Percentiles rank a stretch among this genome's conserved stretches.
Conservation (phyloP, 371 early-diverging fungal genomes). For the Dinochytrium kinnereticum region DNA sequence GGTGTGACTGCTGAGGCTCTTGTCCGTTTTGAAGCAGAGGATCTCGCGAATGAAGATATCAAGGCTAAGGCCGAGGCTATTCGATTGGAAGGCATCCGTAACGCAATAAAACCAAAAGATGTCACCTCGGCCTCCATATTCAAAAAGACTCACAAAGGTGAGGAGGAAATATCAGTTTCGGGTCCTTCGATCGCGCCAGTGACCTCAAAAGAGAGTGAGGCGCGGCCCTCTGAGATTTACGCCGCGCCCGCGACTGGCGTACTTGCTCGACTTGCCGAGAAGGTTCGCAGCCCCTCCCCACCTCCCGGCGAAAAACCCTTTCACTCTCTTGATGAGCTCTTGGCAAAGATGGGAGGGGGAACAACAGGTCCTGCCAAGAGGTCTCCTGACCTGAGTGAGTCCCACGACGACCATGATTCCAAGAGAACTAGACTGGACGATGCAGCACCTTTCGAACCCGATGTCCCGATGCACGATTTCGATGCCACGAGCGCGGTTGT, state of each 20-base stretch:
- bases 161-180: slow-evolving; percentile 50
- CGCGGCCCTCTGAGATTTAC: neutral
- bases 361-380: neutral
- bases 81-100: slow-evolving; percentile 65
- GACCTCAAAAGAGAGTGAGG: neutral
- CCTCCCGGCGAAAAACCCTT: slow-evolving; percentile 1
- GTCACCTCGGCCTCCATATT: slow-evolving; percentile 45
- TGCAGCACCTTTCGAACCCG: neutral
- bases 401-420: neutral
- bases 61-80: slow-evolving; percentile 66
- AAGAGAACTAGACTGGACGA: neutral
- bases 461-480: neutral
- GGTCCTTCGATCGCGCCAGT: neutral
- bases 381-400: neutral
- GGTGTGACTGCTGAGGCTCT: slow-evolving; percentile 65
- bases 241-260: slow-evolving; percentile 3
- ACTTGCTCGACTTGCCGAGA: neutral
- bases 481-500: neutral
- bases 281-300: neutral
- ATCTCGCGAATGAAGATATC: slow-evolving; percentile 77
- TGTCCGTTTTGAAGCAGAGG: slow-evolving; percentile 73
- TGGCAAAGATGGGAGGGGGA: slow-evolving; percentile 26
- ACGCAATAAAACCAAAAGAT: slow-evolving; percentile 64
- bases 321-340: slow-evolving; percentile 22
- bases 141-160: slow-evolving; percentile 80